Base-by-base conservation (phyloP, 768 basidiomycete species). In the Suillus tomentosus region DNA sequence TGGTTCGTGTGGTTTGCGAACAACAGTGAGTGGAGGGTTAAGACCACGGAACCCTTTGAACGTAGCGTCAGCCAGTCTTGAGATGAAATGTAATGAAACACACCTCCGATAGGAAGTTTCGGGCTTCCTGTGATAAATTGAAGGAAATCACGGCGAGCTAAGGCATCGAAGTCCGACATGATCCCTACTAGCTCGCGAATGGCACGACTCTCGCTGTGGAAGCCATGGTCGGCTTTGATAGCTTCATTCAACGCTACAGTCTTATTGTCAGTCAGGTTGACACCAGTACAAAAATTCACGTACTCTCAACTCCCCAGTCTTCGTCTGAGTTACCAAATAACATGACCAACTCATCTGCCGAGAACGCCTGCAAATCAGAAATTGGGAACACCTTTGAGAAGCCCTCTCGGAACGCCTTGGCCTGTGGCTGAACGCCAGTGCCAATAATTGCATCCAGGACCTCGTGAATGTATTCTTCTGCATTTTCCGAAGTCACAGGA, bases 61-160 rank as follows among this genome's bases (percentile, higher is more conserved):
- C 53, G 59, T 48, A 39, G 17, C 10, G 58, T 65, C 61, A 62
- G 50, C 45, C 45, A 53, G 14, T 22, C 45, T 24, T 31, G 62
- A 58, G 31, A 3, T 39, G 8, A n/a, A 51, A 19, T 62, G 34
- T 56, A 42, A 55, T 5, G 61, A 31, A 22, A 79, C 89, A 39
- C 66, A 94, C 95, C 96, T 70, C 96, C 96, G 61, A 98, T 96
- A 19, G 96, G 96, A 47, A 98, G 76, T 76, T 96, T 97, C 19
- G 96, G 96, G 73, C 96, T 96, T 50, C 97, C 97, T 13, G 97
- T 99, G 66, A 97, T 94, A 76, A 99, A 99, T 74, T 98, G 96
- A 39, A 99, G 79, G 78, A 91, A 97, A 61, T 92, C 90, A 66
- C 97, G 89, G 39, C 96, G 88, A 19, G 85, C 84, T 2, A 85